These are phyloP conservation scores for Taphrina communis DNA, from an alignment of 1,139 yeast species.

Conservation along the genomic window DNA sequence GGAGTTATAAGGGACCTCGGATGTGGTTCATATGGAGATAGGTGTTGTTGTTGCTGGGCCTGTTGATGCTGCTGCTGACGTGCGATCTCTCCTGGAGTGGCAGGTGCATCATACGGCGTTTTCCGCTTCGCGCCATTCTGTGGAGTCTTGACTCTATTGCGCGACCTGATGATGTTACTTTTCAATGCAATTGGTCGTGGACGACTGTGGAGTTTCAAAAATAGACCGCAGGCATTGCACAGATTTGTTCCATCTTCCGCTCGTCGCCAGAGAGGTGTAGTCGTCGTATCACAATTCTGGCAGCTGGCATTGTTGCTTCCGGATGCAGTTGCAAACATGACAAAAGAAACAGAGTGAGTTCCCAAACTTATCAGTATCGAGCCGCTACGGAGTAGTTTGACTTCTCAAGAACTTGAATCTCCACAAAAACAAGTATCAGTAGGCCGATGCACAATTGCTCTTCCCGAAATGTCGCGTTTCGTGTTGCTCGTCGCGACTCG, in stretches of 20 bases:
- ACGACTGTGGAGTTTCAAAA: slow-evolving; percentile 86
- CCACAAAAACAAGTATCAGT: not conserved
- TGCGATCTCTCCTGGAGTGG: slow-evolving; percentile 34
- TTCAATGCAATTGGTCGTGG: slow-evolving; percentile 89
- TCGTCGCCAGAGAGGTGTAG: slow-evolving; percentile 94
- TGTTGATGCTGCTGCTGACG: slow-evolving; percentile 34
- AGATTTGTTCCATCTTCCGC: slow-evolving; percentile 91
- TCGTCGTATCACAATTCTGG: slow-evolving; percentile 87
- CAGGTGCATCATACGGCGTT: slow-evolving; percentile 31
- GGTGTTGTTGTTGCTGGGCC: slow-evolving; percentile 40
- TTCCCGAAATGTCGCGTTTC: too few species aligned
- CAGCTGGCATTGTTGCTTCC: slow-evolving; percentile 54
- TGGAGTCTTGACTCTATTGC: slow-evolving; percentile 74
- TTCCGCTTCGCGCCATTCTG: slow-evolving; percentile 44
- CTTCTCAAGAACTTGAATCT: not conserved
- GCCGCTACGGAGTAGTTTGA: too few species aligned
- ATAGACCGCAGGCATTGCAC: slow-evolving; percentile 94
- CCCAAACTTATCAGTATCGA: too few species aligned
- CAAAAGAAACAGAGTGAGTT: too few species aligned
- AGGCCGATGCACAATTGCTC: too few species aligned
- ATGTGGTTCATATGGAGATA: slow-evolving; percentile 28
- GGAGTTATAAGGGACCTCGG: slow-evolving; percentile 31
- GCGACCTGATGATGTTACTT: slow-evolving; percentile 87
- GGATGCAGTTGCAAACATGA: slow-evolving; percentile 20
- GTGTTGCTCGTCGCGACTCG: not conserved